Conservation (phyloP, 257 asterid genomes). For the Fraxinus pennsylvanica region DNA sequence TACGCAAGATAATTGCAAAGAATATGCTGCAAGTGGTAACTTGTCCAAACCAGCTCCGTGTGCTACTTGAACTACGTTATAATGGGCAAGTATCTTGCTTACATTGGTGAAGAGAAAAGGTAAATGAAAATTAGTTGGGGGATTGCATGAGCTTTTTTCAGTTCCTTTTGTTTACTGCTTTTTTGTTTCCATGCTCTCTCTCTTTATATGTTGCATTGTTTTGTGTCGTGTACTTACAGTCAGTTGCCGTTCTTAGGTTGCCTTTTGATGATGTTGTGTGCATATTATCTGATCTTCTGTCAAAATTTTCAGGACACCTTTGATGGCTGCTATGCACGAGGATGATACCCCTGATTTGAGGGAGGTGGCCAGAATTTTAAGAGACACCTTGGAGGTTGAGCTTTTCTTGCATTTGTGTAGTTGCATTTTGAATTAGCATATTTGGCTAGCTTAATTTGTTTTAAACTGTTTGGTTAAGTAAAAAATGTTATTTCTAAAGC, state of each 20-base stretch:
- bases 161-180: not conserved
- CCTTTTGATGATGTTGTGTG: not conserved
- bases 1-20: too few relatives aligned
- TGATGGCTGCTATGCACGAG: conserved; percentile 90
- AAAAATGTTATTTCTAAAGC: too few relatives aligned
- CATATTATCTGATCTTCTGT: not conserved
- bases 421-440: not conserved
- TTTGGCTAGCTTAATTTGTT: not conserved
- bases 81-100: not conserved
- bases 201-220: not conserved
- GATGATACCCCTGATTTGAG: conserved; percentile 72
- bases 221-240: not conserved
- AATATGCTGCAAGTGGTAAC: not conserved
- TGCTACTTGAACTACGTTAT: too few relatives aligned
- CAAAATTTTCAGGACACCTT: conserved; percentile 55
- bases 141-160: not conserved
- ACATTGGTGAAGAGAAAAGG: not conserved
- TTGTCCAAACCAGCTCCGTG: not conserved
- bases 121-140: not conserved
- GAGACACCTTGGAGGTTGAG: conserved; percentile 63
- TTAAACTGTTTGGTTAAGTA: not conserved
- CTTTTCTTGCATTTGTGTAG: not conserved
- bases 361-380: conserved; percentile 66
- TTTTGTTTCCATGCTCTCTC: not conserved
- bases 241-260: not conserved